Evolutionary conservation across 495 filamentous ascomycete genomes (phyloP), one percentile per base, ranked within the genome.

Genomic region (Monascus purpureus): DNA sequence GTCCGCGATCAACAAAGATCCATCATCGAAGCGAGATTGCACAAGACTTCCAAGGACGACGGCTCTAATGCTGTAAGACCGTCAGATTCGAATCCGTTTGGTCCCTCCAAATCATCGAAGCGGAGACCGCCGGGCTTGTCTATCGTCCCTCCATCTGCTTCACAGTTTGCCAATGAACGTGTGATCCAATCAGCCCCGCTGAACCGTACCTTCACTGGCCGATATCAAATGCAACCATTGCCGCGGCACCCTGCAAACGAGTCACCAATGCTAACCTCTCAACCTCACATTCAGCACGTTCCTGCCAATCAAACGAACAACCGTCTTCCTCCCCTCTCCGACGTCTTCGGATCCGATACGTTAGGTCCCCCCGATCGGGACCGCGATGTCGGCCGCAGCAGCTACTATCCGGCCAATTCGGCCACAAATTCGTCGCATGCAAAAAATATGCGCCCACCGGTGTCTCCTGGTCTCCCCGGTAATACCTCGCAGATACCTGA

Each of bases 171-270:
- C 31, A 78, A 90, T 47, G 90, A 97, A 59, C 70, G 90, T 35
- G 86, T 97, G 17, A 88, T 97, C 34, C 90, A 97, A 58, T 97
- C 90, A 4, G 90, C 90, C 2, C 90, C 90, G 9, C 65, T 97
- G n/a, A 72, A 93, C 46, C 86, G 93, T 52, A 87, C 82, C 9
- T 97, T 97, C 53, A 94, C 90, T 9, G 88, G 90, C 27, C 71
- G 82, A 37, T 79, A 88, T 42, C 75, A 85, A 43, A 73, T 82
- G 9, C 80, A 83, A 42, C 82, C 81, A 1, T 60, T 82, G 43
- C 84, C 80, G 20, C 77, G 86, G 32, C 85, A 93, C 52, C 64
- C 85, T 31, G 73, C 76, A 43, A 85, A 88, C 52, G 80, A 88
- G 37, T 78, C 85, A 14, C 85, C 84, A 6, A 86, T 82, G 36